phyloP scores from a whole-genome alignment of 2,329 filamentous ascomycete species.

The Beauveria varroae region DNA sequence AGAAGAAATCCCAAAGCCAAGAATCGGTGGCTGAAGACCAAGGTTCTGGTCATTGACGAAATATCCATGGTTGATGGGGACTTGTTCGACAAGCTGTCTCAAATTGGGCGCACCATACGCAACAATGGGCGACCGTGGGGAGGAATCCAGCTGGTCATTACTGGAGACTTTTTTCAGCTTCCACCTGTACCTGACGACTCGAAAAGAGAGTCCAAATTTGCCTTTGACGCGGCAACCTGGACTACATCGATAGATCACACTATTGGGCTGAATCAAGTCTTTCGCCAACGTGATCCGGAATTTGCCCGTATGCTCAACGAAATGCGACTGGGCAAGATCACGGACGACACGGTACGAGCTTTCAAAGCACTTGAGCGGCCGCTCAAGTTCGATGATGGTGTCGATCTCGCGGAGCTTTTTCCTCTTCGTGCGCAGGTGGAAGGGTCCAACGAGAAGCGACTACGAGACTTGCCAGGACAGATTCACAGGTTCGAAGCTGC shows the following conservation, averaged over 20 bases:
- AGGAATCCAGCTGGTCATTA: slow-evolving; percentile 91
- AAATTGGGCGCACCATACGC: slow-evolving; percentile 74
- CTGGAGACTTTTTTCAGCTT: slow-evolving; percentile 95
- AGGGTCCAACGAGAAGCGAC: slow-evolving; percentile 67
- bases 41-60: slow-evolving; percentile 85
- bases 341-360: slow-evolving; percentile 62
- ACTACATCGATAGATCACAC: slow-evolving; percentile 89
- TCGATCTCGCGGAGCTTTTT: slow-evolving; percentile 75
- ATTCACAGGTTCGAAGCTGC: slow-evolving; percentile 60
- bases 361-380: slow-evolving; percentile 70
- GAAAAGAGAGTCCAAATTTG: slow-evolving; percentile 68
- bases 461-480: slow-evolving; percentile 64
- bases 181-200: slow-evolving; percentile 81
- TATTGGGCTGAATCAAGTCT: slow-evolving; percentile 89
- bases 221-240: slow-evolving; percentile 91
- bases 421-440: slow-evolving; percentile 89
- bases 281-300: slow-evolving; percentile 82
- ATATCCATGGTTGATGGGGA: slow-evolving; percentile 98
- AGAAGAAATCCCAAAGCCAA: slow-evolving; percentile 81
- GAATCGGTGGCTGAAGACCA: slow-evolving; percentile 80
- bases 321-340: slow-evolving; percentile 84
- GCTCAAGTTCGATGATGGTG: slow-evolving; percentile 64
- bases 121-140: slow-evolving; percentile 92
- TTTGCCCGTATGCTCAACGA: slow-evolving; percentile 97
- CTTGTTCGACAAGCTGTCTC: slow-evolving; percentile 90